Base-by-base conservation (phyloP, 2,329 filamentous ascomycete genomes). In the Trichophyton simii region DNA sequence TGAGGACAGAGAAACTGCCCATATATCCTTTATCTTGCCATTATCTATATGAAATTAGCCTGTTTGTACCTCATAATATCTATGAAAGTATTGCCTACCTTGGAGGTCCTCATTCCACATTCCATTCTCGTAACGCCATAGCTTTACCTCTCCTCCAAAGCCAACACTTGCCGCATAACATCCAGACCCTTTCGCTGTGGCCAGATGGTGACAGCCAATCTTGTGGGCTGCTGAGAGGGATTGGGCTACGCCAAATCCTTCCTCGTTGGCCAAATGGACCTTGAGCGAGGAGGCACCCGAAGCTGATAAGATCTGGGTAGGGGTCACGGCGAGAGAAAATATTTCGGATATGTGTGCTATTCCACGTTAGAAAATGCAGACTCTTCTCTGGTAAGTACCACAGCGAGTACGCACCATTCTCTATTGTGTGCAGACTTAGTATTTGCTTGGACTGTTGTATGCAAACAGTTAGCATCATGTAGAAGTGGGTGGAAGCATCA, bases 401-500 rank as follows among this genome's bases (percentile, higher is more conserved):
- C 41, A 44, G 42, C 31, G 61, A 60, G 34, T 60, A 71, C 79
- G 73, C 73, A 89, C 89, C 91, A 79, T 91, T 83, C 72, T 95
- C 88, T 73, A 96, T 84, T 50, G 91, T 92, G 75, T 96, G 89
- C 67, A 88, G 87, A 70, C 92, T 95, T 65, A 99, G 83, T 74
- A 96, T 99, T 86, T 97, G 94, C 79, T 97, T 97, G 61, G 94
- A 99, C 94, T 96, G 52, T 36, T 61, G 1, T 7, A 31, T 7
- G 63, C 34, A 63, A 13, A 15, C 6, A 44, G 46, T 64, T 41
- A 62, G 58, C 36, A 57, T 20, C 13, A 58, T 3, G 8, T 28
- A 9, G 57, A 58, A 1, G 20, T 22, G 13, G 11, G 18, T 22
- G 2, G 20, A 22, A 58, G 9, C 38, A n/a, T 20, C n/a, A 44